A percentile compares a stretch with the other conserved stretches of the same genome.
Evolutionary conservation across 768 basidiomycete genomes (phyloP).

Genomic region (Tulasnella sp.): DNA sequence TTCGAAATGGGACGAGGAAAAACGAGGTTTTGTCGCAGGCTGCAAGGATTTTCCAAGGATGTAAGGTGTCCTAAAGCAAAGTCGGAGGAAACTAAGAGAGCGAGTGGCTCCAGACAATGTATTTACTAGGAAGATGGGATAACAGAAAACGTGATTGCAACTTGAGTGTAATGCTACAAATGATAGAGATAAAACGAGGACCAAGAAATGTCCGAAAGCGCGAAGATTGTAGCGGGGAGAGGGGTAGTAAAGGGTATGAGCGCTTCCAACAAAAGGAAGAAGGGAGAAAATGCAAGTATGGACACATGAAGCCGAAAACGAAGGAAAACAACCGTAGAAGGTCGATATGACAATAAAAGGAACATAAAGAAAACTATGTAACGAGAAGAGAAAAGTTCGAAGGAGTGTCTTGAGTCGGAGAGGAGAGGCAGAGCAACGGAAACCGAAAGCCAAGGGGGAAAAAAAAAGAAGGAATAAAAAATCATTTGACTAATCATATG

Average conservation of each 20-base stretch:
- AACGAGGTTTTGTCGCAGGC: no score
- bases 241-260: neutral
- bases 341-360: constrained; percentile 4
- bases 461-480: neutral
- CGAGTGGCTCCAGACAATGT: neutral
- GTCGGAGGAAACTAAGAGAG: no score
- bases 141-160: neutral
- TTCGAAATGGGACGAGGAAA: no score
- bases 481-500: neutral
- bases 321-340: neutral
- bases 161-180: neutral
- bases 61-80: no score
- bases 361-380: neutral
- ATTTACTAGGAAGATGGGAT: neutral
- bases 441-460: neutral
- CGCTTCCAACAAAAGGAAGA: no score
- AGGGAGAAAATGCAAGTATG: neutral
- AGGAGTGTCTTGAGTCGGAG: neutral
- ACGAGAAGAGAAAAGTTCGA: neutral
- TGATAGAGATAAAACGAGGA: neutral
- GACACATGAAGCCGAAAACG: neutral
- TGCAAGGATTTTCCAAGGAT: no score
- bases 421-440: neutral
- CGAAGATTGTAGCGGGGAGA: neutral
- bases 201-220: neutral